Evolutionary conservation across 2,329 filamentous ascomycete species (phyloP).

Genomic region (Ceratocystis cacaofunesta): DNA sequence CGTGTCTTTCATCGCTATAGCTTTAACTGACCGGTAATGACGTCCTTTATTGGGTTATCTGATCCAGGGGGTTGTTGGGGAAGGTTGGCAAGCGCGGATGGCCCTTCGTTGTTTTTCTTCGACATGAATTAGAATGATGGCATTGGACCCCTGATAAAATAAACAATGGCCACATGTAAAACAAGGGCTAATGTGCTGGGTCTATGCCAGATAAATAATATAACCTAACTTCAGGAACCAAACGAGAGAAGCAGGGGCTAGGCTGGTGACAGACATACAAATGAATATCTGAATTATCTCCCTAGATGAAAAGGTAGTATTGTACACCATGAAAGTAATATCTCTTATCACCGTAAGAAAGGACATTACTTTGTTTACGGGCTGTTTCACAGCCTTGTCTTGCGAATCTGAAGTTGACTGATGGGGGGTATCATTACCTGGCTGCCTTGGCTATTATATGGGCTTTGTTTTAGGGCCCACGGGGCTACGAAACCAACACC

Average conservation of each 20-base stretch:
- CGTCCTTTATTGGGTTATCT: too few species aligned
- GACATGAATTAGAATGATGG: too few species aligned
- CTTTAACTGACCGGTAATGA: not conserved
- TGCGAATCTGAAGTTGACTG: not conserved
- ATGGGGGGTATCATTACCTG: not conserved
- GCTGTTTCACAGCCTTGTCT: slow-evolving; percentile 1
- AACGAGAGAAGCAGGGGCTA: not conserved
- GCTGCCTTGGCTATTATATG: not conserved
- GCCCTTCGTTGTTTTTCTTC: too few species aligned
- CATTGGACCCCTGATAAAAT: too few species aligned
- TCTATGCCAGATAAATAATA: not conserved
- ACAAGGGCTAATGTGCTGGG: not conserved
- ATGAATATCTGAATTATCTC: not conserved
- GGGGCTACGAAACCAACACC: not conserved
- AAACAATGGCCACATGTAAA: not conserved
- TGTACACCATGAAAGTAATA: not conserved
- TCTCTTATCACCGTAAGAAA: not conserved
- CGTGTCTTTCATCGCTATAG: not conserved
- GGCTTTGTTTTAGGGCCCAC: not conserved
- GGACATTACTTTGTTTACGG: not conserved
- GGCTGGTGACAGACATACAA: not conserved
- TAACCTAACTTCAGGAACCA: not conserved
- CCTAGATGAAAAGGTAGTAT: not conserved
- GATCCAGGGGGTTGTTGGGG: not conserved
- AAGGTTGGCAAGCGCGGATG: not conserved